These are phyloP conservation scores for Talaromyces sp. DNA, from an alignment of 2,329 filamentous ascomycete species.

Conservation along the genomic window DNA sequence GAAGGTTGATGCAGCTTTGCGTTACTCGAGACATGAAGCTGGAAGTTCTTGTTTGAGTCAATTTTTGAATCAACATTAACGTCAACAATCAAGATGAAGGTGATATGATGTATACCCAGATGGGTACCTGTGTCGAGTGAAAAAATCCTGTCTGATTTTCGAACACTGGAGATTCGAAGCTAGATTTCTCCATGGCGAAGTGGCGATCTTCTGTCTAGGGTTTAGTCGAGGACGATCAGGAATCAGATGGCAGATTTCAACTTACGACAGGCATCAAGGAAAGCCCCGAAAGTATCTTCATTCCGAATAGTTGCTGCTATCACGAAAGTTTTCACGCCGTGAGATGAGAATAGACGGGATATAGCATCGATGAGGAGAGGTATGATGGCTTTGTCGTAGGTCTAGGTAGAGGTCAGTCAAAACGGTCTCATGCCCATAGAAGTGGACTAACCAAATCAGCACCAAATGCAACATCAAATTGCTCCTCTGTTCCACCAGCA, in stretches of 20 bases:
- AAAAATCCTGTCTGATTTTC: constrained; percentile 48
- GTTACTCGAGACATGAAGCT: not conserved
- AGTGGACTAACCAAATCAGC: constrained; percentile 39
- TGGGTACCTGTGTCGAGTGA: constrained; percentile 41
- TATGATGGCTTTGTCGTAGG: constrained; percentile 58
- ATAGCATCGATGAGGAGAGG: constrained; percentile 57
- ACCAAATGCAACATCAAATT: constrained; percentile 41
- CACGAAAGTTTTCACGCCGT: constrained; percentile 51
- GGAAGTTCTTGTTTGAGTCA: not conserved
- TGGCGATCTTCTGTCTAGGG: constrained; percentile 27
- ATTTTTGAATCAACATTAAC: not conserved
- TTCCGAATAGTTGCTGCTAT: constrained; percentile 62
- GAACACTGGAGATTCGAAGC: constrained; percentile 42
- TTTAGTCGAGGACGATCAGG: not conserved
- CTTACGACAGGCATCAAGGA: constrained; percentile 58
- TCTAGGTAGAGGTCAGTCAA: constrained; percentile 39
- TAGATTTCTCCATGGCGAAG: constrained; percentile 38
- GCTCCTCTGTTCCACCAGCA: not conserved
- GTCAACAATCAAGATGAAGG: not conserved
- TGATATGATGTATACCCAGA: constrained; percentile 35
- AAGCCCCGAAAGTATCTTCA: constrained; percentile 58
- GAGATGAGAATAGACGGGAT: constrained; percentile 54
- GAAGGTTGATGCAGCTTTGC: not conserved
- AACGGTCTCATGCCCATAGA: not conserved
- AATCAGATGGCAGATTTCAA: constrained; percentile 7